Evolutionary conservation across 257 asterid genomes (phyloP).

Genomic region (Cordia subcordata): DNA sequence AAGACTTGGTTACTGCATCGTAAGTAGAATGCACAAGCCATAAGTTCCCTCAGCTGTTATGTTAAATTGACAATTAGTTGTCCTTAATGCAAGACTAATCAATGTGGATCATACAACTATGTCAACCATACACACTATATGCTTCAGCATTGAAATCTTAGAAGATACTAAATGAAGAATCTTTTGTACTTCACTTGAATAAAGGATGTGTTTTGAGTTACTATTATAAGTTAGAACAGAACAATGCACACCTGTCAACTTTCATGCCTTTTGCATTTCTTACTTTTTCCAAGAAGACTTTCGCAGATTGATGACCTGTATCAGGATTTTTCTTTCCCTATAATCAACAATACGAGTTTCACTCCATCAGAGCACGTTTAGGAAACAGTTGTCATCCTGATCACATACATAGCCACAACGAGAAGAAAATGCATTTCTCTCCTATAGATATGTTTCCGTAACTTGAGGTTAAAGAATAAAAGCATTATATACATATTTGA

Average conservation of each 20-base stretch:
- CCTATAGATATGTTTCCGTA: no score
- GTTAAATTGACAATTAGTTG: no score
- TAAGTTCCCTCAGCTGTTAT: no score
- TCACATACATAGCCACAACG: no score
- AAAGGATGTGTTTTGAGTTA: not conserved
- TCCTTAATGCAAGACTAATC: no score
- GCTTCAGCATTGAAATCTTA: not conserved
- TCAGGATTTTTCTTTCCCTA: conserved; percentile 94
- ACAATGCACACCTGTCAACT: conserved; percentile 59
- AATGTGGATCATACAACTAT: no score
- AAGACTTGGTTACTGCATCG: no score
- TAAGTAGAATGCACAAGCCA: no score
- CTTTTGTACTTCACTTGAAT: not conserved
- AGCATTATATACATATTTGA: no score
- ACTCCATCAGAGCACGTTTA: not conserved
- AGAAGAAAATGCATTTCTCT: no score
- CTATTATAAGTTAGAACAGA: not conserved
- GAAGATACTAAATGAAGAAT: not conserved
- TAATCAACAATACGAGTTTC: not conserved
- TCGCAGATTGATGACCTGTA: conserved; percentile 62
- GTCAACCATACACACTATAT: no score
- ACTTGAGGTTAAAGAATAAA: no score
- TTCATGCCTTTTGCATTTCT: conserved; percentile 70
- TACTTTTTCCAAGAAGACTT: conserved; percentile 69
- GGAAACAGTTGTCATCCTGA: not conserved